Evolutionary conservation across 352 stramenopile genomes (phyloP).

Genomic region (Aphanomyces stellatus): DNA sequence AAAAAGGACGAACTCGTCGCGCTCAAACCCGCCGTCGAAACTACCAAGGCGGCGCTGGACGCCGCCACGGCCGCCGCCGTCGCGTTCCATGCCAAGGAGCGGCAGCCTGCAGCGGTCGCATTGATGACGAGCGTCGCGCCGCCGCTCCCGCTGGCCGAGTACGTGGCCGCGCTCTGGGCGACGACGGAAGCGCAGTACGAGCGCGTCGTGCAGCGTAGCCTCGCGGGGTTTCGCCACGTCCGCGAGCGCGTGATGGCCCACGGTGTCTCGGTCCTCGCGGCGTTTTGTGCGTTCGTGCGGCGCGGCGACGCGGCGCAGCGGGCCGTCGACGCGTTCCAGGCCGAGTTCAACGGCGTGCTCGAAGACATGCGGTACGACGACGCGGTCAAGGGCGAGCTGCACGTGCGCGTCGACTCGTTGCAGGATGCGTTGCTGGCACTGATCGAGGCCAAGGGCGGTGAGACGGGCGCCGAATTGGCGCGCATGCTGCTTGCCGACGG

Average conservation of each 20-base stretch:
- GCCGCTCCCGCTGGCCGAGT: slow-evolving; percentile 24
- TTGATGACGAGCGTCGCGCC: slow-evolving; percentile 28
- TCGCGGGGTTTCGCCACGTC: slow-evolving; percentile 26
- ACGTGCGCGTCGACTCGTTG: slow-evolving; percentile 60
- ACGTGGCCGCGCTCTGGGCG: slow-evolving; percentile 42
- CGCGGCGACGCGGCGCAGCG: slow-evolving; percentile 59
- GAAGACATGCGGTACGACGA: slow-evolving; percentile 81
- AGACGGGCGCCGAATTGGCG: slow-evolving; percentile 42
- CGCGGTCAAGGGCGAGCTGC: slow-evolving; percentile 66
- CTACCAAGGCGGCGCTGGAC: not conserved
- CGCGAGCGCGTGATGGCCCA: slow-evolving; percentile 21
- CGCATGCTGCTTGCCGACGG: slow-evolving; percentile 31
- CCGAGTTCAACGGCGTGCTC: slow-evolving; percentile 64
- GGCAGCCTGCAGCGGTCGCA: not conserved
- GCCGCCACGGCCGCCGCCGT: not conserved
- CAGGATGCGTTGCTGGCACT: slow-evolving; percentile 49
- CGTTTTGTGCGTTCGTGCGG: slow-evolving; percentile 49
- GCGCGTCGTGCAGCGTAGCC: slow-evolving; percentile 35
- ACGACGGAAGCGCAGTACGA: slow-evolving; percentile 50
- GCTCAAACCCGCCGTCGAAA: not conserved
- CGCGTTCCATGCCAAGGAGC: slow-evolving; percentile 27
- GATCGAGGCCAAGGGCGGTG: slow-evolving; percentile 31
- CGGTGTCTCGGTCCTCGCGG: slow-evolving; percentile 27
- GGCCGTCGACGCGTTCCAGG: slow-evolving; percentile 57
- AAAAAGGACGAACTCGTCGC: slow-evolving; percentile 57